Percentiles rank a stretch among this genome's conserved stretches.
Evolutionary conservation across 2,329 filamentous ascomycete species (phyloP).

Genomic region (Claviceps lovelessii): DNA sequence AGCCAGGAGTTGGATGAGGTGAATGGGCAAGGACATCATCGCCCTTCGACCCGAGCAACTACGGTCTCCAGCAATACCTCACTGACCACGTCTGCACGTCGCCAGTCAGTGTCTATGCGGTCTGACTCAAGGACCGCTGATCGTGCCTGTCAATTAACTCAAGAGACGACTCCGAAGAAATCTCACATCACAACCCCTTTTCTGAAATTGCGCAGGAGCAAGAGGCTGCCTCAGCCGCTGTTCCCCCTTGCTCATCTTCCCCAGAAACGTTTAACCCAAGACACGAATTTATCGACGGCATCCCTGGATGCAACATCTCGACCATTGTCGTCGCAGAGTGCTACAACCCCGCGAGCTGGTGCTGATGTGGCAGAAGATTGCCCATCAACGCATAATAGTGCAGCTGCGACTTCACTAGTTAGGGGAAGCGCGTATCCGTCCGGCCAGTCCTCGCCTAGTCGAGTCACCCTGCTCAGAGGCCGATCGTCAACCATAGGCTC

Average conservation of each 20-base stretch:
- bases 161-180: constrained; percentile 46
- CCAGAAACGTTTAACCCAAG: constrained; percentile 38
- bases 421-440: constrained; percentile 26
- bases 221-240: constrained; percentile 58
- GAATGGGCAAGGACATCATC: constrained; percentile 37
- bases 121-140: constrained; percentile 75
- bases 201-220: constrained; percentile 67
- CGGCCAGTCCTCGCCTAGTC: constrained; percentile 55
- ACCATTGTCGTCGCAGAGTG: constrained; percentile 22
- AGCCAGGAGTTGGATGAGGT: constrained; percentile 26
- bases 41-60: constrained; percentile 16
- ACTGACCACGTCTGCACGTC: constrained; percentile 33
- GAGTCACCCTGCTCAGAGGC: constrained; percentile 48
- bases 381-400: constrained; percentile 19
- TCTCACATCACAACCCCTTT: constrained; percentile 54
- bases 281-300: constrained; percentile 23
- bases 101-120: constrained; percentile 61
- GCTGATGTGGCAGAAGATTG: constrained; percentile 9
- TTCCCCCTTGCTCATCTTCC: constrained; percentile 83
- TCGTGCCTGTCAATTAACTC: constrained; percentile 41
- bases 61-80: constrained; percentile 22
- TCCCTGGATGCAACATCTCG: constrained; percentile 25
- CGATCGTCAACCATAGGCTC: constrained; percentile 88
- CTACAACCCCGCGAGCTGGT: constrained; percentile 12
- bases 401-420: constrained; percentile 34